A percentile compares a stretch with the other conserved stretches of the same genome.
These are phyloP conservation scores for Tolypocladium amazonense DNA, from an alignment of 2,329 filamentous ascomycete species.

Conservation along the genomic window DNA sequence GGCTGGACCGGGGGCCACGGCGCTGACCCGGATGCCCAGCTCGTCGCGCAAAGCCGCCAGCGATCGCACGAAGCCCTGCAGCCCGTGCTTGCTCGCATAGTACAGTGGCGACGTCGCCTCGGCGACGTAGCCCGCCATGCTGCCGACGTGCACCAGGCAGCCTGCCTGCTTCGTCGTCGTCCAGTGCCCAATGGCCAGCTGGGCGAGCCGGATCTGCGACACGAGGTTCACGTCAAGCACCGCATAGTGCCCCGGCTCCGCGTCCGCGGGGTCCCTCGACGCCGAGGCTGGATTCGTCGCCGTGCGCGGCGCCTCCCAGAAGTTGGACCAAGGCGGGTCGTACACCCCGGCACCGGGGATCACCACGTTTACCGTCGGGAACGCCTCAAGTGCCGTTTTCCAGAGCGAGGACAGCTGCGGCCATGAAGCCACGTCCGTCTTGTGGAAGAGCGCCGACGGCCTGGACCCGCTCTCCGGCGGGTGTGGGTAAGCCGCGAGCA, in stretches of 20 bases:
- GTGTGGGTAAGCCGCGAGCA: conserved; percentile 20
- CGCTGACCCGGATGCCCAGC: conserved; percentile 21
- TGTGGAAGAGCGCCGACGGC: conserved; percentile 21
- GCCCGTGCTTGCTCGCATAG: conserved; percentile 24
- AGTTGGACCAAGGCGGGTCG: conserved; percentile 23
- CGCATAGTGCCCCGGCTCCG: conserved; percentile 20
- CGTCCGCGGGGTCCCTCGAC: conserved; percentile 16
- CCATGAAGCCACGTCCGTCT: conserved; percentile 26
- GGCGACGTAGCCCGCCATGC: conserved; percentile 20
- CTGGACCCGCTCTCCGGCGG: conserved; percentile 3
- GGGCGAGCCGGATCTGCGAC: conserved; percentile 24
- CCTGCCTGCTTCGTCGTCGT: conserved; percentile 16
- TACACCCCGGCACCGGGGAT: conserved; percentile 25
- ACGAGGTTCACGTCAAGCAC: conserved; percentile 25
- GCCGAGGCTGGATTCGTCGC: conserved; percentile 14
- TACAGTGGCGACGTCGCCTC: conserved; percentile 23
- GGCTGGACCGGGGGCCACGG: conserved; percentile 22
- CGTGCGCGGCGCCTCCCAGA: conserved; percentile 23
- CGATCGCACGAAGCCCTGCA: conserved; percentile 23
- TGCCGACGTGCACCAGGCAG: conserved; percentile 21
- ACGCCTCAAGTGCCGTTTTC: conserved; percentile 14
- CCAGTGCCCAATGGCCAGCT: conserved; percentile 28
- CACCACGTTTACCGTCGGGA: conserved; percentile 23
- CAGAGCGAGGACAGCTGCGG: conserved; percentile 20
- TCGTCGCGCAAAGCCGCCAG: conserved; percentile 17